A percentile compares a stretch with the other conserved stretches of the same genome.
phyloP scores from a whole-genome alignment of 2,329 filamentous ascomycete species.

The Aspergillus candidus region DNA sequence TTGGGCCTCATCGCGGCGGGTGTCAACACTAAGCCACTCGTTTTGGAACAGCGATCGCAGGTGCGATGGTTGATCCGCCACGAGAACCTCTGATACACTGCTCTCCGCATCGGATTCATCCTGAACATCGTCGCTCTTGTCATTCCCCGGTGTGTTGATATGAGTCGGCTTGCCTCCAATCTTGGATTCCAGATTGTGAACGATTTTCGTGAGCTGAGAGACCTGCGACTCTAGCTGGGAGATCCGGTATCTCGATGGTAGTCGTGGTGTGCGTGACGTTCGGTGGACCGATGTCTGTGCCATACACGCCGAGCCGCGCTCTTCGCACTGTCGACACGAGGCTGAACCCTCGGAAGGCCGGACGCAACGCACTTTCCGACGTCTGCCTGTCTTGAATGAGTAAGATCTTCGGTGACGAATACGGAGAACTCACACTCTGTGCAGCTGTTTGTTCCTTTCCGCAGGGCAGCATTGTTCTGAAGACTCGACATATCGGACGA shows the following conservation, averaged over 20 bases:
- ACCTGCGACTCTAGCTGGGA: conserved; percentile 14
- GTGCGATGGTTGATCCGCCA: conserved; percentile 9
- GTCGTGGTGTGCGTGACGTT: conserved; percentile 6
- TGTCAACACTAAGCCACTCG: conserved; percentile 14
- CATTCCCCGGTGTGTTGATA: not conserved
- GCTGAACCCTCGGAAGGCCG: conserved; percentile 9
- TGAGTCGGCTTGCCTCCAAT: conserved; percentile 6
- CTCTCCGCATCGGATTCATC: conserved; percentile 11
- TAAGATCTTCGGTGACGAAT: not conserved
- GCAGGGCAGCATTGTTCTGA: conserved; percentile 1
- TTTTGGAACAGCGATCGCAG: conserved; percentile 16
- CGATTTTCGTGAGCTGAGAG: conserved; percentile 8
- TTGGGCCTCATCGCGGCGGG: conserved; percentile 3
- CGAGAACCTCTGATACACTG: conserved; percentile 9
- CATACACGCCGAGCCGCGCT: conserved; percentile 12
- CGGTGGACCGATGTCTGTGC: conserved; percentile 9
- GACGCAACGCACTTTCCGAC: conserved; percentile 16
- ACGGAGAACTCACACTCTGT: conserved; percentile 13
- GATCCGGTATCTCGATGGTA: conserved; percentile 15
- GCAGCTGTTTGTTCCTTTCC: conserved; percentile 17
- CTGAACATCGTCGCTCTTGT: not conserved
- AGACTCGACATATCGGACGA: conserved; percentile 5
- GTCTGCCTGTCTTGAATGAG: conserved; percentile 8
- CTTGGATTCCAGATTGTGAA: conserved; percentile 9
- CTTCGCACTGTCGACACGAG: conserved; percentile 14